Evolutionary conservation across 768 basidiomycete species (phyloP).

Genomic region (Peribolospora baueri): DNA sequence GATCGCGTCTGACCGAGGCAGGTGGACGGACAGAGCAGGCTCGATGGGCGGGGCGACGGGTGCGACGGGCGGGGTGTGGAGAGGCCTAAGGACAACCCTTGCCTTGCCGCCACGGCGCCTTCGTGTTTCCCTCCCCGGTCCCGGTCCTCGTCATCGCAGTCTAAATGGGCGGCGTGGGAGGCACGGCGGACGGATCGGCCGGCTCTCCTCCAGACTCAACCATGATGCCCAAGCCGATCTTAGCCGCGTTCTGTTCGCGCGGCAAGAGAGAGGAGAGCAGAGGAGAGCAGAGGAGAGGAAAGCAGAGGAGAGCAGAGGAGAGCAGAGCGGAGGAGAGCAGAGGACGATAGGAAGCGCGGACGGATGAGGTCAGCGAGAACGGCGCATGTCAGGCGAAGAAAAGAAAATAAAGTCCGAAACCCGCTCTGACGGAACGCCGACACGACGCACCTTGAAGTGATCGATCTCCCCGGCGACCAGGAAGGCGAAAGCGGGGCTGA

Average conservation of each 20-base stretch:
- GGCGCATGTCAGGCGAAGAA: not conserved
- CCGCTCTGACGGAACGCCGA: not conserved
- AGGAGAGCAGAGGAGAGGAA: slow-evolving; percentile 5
- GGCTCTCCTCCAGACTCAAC: slow-evolving; percentile 34
- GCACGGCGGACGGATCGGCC: not conserved
- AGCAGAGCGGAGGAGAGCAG: slow-evolving; percentile 7
- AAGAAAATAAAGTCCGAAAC: not conserved
- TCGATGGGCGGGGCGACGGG: too few species aligned
- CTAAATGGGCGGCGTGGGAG: slow-evolving; percentile 1
- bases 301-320: slow-evolving; percentile 5
- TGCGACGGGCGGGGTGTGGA: too few species aligned
- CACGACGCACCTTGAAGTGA: slow-evolving; percentile 61
- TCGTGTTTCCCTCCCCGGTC: too few species aligned
- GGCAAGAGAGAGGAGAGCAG: not conserved
- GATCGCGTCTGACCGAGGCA: too few species aligned
- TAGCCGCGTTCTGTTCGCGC: slow-evolving; percentile 49
- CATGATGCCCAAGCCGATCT: slow-evolving; percentile 93
- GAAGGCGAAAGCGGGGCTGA: slow-evolving; percentile 86
- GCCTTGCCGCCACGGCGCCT: too few species aligned
- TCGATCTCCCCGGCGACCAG: slow-evolving; percentile 90
- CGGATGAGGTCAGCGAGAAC: not conserved
- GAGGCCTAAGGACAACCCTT: too few species aligned
- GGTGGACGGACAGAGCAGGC: too few species aligned
- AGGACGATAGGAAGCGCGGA: not conserved
- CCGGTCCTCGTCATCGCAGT: not conserved